Evolutionary conservation across 805 yeast genomes (phyloP).

Genomic region (Saturnispora galanensis): DNA sequence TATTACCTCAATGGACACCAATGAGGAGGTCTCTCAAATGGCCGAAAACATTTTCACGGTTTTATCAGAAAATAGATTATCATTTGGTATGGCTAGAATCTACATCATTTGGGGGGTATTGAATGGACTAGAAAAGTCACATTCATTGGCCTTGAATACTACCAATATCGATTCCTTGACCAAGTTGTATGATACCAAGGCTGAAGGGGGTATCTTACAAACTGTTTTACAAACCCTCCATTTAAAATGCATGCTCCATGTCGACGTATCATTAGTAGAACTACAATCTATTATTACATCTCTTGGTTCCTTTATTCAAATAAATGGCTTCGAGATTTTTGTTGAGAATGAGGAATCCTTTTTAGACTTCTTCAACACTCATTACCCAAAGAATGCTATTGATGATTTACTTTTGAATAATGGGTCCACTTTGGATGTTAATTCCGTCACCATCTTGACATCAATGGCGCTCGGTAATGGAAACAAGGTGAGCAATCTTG

Average conservation of each 20-base stretch:
- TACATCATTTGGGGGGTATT: conserved; percentile 49
- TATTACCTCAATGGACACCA: conserved; percentile 22
- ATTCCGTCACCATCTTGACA: conserved; percentile 13
- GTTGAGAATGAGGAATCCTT: conserved; percentile 31
- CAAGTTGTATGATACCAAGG: conserved; percentile 26
- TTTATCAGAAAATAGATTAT: conserved; percentile 36
- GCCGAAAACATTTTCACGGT: conserved; percentile 32
- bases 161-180: conserved; percentile 26
- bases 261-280: conserved; percentile 22
- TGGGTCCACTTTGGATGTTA: conserved; percentile 10
- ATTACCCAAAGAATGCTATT: conserved; percentile 14
- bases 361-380: conserved; percentile 25
- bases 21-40: conserved; percentile 11
- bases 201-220: conserved; percentile 38
- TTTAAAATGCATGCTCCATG: conserved; percentile 35
- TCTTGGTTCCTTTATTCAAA: conserved; percentile 30
- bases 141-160: conserved; percentile 11
- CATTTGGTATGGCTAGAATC: conserved; percentile 64
- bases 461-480: conserved; percentile 13
- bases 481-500: conserved; percentile 7
- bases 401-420: conserved; percentile 9
- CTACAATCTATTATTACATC: conserved; percentile 26
- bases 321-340: conserved; percentile 26
- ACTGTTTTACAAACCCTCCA: conserved; percentile 41
- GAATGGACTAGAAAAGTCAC: conserved; percentile 33